phyloP scores from a whole-genome alignment of 768 basidiomycete species.

The Dioszegia aurantiaca region DNA sequence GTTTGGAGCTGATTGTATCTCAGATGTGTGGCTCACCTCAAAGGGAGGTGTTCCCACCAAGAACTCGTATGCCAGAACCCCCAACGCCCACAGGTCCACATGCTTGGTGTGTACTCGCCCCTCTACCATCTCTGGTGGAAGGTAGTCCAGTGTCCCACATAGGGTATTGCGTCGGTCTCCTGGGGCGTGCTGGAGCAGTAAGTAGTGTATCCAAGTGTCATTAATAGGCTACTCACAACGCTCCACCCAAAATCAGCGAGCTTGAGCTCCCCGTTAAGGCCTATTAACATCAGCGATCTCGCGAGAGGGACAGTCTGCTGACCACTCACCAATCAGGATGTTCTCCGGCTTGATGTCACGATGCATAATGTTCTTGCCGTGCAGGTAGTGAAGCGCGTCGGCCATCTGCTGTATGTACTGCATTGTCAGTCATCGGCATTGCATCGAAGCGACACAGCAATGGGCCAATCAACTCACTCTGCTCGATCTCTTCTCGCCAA shows the following conservation, averaged over 20 bases:
- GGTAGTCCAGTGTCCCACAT: constrained; percentile 92
- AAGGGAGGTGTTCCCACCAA: constrained; percentile 79
- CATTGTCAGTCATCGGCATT: not conserved
- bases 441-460: not conserved
- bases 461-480: constrained; percentile 54
- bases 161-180: constrained; percentile 79
- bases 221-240: constrained; percentile 38
- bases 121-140: constrained; percentile 98
- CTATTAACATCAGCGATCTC: constrained; percentile 25
- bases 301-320: no score
- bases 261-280: constrained; percentile 88
- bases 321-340: constrained; percentile 72
- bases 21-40: constrained; percentile 55
- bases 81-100: constrained; percentile 95
- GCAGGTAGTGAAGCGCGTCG: constrained; percentile 86
- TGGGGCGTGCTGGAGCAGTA: constrained; percentile 65
- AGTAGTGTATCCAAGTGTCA: not conserved
- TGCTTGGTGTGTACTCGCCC: constrained; percentile 80
- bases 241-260: constrained; percentile 99
- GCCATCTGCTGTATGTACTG: constrained; percentile 98
- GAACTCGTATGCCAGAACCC: constrained; percentile 95
- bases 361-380: constrained; percentile 95
- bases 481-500: constrained; percentile 81
- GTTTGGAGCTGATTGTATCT: not conserved
- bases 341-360: constrained; percentile 99